Evolutionary conservation across 129 eudicot genomes (phyloP).

Genomic region (Lactuca sativa): DNA sequence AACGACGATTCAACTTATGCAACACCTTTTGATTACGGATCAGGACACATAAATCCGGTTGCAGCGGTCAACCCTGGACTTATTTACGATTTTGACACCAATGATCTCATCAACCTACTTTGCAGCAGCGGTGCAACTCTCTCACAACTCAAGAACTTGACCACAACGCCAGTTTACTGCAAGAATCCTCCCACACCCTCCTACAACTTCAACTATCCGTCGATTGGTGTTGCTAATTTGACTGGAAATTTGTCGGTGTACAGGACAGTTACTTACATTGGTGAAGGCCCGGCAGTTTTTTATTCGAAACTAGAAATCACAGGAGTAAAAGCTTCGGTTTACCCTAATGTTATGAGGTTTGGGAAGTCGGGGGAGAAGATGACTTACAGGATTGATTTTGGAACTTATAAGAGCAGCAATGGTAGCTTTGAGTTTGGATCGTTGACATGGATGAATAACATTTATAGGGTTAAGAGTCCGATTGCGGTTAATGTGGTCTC

Average conservation of each 20-base stretch:
- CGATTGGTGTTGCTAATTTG: conserved; percentile 62
- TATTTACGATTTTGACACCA: conserved; percentile 47
- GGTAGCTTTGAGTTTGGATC: conserved; percentile 64
- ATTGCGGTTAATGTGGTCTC: conserved; percentile 60
- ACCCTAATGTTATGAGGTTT: conserved; percentile 47
- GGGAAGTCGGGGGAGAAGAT: conserved; percentile 45
- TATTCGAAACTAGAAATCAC: conserved; percentile 46
- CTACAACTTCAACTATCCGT: conserved; percentile 62
- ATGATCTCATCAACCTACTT: conserved; percentile 52
- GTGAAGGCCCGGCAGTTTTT: conserved; percentile 54
- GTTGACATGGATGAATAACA: conserved; percentile 51
- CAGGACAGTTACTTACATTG: conserved; percentile 59
- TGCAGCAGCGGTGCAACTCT: conserved; percentile 63
- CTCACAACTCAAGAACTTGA: conserved; percentile 59
- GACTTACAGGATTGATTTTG: conserved; percentile 46
- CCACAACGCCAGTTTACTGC: conserved; percentile 36
- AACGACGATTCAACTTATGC: conserved; percentile 40
- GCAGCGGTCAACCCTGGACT: conserved; percentile 64
- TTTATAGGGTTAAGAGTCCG: conserved; percentile 56
- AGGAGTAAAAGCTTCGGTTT: conserved; percentile 51
- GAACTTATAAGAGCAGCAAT: conserved; percentile 45
- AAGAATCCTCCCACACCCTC: conserved; percentile 37
- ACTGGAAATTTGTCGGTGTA: conserved; percentile 47
- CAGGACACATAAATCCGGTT: conserved; percentile 64
- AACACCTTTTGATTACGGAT: conserved; percentile 65